These are phyloP conservation scores for Westerdykella aurantiaca DNA, from an alignment of 2,329 filamentous ascomycete species.

Conservation along the genomic window DNA sequence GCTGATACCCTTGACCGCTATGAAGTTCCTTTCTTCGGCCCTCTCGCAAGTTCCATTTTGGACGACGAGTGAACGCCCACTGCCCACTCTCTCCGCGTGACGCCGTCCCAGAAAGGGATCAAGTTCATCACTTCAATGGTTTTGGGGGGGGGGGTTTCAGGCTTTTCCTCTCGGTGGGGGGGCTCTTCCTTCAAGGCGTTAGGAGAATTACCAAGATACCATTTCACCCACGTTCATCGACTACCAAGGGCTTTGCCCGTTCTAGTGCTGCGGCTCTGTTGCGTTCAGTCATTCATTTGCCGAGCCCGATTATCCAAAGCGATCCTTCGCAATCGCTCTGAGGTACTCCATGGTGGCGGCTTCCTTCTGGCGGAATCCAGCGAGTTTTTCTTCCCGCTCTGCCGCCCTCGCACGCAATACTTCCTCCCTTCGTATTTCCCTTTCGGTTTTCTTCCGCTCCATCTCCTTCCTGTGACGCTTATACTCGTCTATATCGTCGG, in stretches of 20 bases:
- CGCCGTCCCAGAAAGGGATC: too few species aligned
- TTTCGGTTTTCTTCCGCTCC: slow-evolving; percentile 71
- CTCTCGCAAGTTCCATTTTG: slow-evolving; percentile 78
- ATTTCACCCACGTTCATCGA: too few species aligned
- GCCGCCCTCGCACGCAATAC: slow-evolving; percentile 65
- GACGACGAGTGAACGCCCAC: slow-evolving; percentile 63
- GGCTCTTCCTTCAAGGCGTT: too few species aligned
- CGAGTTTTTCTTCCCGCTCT: slow-evolving; percentile 72
- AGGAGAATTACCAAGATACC: too few species aligned
- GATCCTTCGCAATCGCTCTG: slow-evolving; percentile 68
- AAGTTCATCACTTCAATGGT: too few species aligned
- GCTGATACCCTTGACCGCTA: slow-evolving; percentile 62
- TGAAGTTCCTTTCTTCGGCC: slow-evolving; percentile 82
- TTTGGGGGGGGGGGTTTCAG: too few species aligned
- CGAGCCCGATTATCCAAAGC: slow-evolving; percentile 44
- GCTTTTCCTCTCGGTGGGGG: too few species aligned
- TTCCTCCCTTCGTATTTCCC: slow-evolving; percentile 79
- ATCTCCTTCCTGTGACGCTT: slow-evolving; percentile 61
- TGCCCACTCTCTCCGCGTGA: too few species aligned
- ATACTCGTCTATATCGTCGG: slow-evolving; percentile 58
- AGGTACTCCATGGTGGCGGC: slow-evolving; percentile 79
- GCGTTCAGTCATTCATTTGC: neutral
- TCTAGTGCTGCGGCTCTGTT: too few species aligned
- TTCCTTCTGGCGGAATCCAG: slow-evolving; percentile 68
- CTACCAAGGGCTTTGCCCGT: too few species aligned